Base-by-base conservation (phyloP, 2,329 filamentous ascomycete species). In the Xylariaceae sp. region DNA sequence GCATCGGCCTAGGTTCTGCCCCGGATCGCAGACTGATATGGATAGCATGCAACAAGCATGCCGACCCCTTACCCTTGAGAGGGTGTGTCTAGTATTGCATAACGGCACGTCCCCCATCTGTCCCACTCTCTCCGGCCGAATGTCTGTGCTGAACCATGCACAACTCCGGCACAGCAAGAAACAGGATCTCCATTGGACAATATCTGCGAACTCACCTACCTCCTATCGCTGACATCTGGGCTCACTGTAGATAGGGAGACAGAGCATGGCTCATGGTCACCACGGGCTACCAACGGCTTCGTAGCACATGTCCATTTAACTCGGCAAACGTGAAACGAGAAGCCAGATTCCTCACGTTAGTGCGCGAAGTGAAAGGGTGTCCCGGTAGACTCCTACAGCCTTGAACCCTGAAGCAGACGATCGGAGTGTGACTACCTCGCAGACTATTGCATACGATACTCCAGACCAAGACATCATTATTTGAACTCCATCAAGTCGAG, bases 361-460 rank as follows among this genome's bases (percentile, higher is more conserved):
- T 7, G 11, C 38, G 15, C 11, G 9, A 9, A 39, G 38, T 39
- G 17, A 17, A 7, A 15, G 15, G 11, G 17, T 17, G 11, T 39
- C 38, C 11, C 15, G 10, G 38, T 11, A n/a, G 12, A 49, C 35
- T 9, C 36, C 27, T 18, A 40, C 42, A 44, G 33, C 18, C 44
- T 45, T 11, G n/a, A 39, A 18, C 39, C 43, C 33, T 44, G 44
- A 27, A 45, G n/a, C n/a, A n/a, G 31, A 32, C 38, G 35, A n/a
- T n/a, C n/a, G n/a, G n/a, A 11, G 32, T 39, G 45, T 46, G 31
- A 36, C 42, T 39, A 44, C 42, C 47, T 47, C 47, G 50, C 47
- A 51, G 47, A 55, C 39, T 53, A 42, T 53, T 48, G 50, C 50
- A 47, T 44, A 44, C 33, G 18, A 35, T 40, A 38, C 42, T 36